A percentile compares a stretch with the other conserved stretches of the same genome.
Evolutionary conservation across 805 yeast genomes (phyloP).

Genomic region (Wickerhamomyces subpelliculosus): DNA sequence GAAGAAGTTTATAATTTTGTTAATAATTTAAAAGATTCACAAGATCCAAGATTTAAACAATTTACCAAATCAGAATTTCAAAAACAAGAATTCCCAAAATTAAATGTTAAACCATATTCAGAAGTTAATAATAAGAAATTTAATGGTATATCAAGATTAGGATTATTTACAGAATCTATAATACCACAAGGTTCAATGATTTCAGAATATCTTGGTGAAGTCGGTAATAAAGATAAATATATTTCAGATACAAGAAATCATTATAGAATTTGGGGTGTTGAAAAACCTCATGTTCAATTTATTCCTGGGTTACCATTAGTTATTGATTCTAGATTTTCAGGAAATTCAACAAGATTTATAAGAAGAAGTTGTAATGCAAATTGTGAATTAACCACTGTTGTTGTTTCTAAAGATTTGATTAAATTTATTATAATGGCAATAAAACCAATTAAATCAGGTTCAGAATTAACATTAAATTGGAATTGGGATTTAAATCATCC

Average conservation of each 20-base stretch:
- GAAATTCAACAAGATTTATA: slow-evolving; percentile 68
- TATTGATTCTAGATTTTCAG: slow-evolving; percentile 74
- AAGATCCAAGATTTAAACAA: slow-evolving; percentile 11
- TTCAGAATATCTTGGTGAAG: slow-evolving; percentile 65
- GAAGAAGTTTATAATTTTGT: slow-evolving; percentile 38
- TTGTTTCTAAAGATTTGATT: slow-evolving; percentile 29
- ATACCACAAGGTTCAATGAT: slow-evolving; percentile 45
- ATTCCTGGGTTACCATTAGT: slow-evolving; percentile 56
- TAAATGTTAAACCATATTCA: slow-evolving; percentile 49
- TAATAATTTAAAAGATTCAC: slow-evolving; percentile 21
- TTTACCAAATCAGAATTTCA: slow-evolving; percentile 19
- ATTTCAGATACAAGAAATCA: slow-evolving; percentile 64
- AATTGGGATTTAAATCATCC: slow-evolving; percentile 85
- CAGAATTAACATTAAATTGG: slow-evolving; percentile 79
- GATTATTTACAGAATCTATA: slow-evolving; percentile 39
- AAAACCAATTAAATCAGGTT: slow-evolving; percentile 50
- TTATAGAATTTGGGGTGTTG: slow-evolving; percentile 67
- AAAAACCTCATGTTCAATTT: slow-evolving; percentile 50
- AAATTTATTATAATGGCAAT: slow-evolving; percentile 53
- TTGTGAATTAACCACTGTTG: slow-evolving; percentile 50
- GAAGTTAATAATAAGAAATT: slow-evolving; percentile 50
- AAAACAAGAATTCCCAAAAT: slow-evolving; percentile 21
- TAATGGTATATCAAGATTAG: slow-evolving; percentile 61
- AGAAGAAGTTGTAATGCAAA: slow-evolving; percentile 76
- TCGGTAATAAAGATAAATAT: slow-evolving; percentile 61